Evolutionary conservation across 306 rosid species (phyloP), one percentile per base, ranked within the genome.

Genomic region (Dalbergia cochinchinensis): DNA sequence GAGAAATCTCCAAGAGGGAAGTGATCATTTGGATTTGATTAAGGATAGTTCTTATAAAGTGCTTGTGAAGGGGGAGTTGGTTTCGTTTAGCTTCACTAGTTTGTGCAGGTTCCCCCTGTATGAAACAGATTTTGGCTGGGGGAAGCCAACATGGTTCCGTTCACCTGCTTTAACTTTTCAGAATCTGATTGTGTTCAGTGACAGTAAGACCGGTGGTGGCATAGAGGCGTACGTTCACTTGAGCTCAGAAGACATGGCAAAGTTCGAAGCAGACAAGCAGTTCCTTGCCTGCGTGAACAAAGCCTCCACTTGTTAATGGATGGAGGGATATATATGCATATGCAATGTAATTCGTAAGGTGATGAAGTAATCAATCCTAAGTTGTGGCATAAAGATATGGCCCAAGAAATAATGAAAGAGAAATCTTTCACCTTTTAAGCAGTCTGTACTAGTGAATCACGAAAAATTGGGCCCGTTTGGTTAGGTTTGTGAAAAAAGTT

Each of bases 121-220:
- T 11, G 92, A 88, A 1, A 69, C 85, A 31, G 92, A 88, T 73
- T 88, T 88, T 73, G 93, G 96, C 5, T 87, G 87, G 90, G 96
- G 93, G 0, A 77, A 77, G 63, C 96, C 91, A 2, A 54, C 82
- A 0, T 89, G 89, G 91, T 90, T 89, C 0, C 87, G 87, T 0
- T 80, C 86, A 4, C 82, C 87, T 0, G 78, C 88, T 1, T 69
- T 82, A 22, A 77, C 81, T 45, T 89, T 84, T 58, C 78, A 87
- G 51, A 87, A 89, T 48, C 63, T 86, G 8, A 86, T 87, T 45
- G 82, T 73, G 15, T 87, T 92, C 65, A 16, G 85, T 16, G 94
- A 90, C 55, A 73, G 85, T 5, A 77, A 62, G n/a, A 37, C 34
- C 3, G 93, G 80, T 3, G 86, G 65, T 37, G 91, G 88, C 61